These are phyloP conservation scores for Talaromyces adpressus DNA, from an alignment of 495 filamentous ascomycete genomes.

Conservation along the genomic window DNA sequence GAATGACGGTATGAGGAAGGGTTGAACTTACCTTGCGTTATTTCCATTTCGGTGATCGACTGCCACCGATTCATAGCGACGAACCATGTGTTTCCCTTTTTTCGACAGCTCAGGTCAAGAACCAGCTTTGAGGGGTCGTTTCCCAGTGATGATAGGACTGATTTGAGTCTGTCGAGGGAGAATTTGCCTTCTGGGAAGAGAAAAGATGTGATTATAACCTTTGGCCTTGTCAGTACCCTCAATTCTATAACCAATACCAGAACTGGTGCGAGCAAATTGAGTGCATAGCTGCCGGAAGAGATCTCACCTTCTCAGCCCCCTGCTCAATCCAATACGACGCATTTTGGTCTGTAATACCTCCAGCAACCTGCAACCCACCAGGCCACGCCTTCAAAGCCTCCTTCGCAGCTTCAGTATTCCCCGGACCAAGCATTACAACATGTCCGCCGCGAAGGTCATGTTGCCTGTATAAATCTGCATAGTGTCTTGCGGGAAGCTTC, in stretches of 20 bases:
- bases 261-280: neutral
- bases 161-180: conserved; percentile 62
- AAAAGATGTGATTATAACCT: conserved; percentile 86
- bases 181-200: conserved; percentile 83
- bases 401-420: conserved; percentile 71
- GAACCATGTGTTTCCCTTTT: conserved; percentile 69
- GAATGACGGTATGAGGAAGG: neutral
- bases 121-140: conserved; percentile 77
- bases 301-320: conserved; percentile 79
- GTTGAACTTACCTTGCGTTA: conserved; percentile 59
- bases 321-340: conserved; percentile 77
- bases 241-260: neutral
- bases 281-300: neutral
- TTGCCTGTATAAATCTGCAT: conserved; percentile 68
- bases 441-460: conserved; percentile 72
- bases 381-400: conserved; percentile 75
- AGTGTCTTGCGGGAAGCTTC: conserved; percentile 69
- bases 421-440: conserved; percentile 91
- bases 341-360: conserved; percentile 81
- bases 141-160: conserved; percentile 61
- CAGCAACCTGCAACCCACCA: conserved; percentile 73
- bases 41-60: conserved; percentile 90
- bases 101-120: conserved; percentile 86
- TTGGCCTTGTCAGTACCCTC: neutral
- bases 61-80: conserved; percentile 99